These are phyloP conservation scores for Colletotrichum spaethianum DNA, from an alignment of 2,329 filamentous ascomycete species.

Conservation along the genomic window DNA sequence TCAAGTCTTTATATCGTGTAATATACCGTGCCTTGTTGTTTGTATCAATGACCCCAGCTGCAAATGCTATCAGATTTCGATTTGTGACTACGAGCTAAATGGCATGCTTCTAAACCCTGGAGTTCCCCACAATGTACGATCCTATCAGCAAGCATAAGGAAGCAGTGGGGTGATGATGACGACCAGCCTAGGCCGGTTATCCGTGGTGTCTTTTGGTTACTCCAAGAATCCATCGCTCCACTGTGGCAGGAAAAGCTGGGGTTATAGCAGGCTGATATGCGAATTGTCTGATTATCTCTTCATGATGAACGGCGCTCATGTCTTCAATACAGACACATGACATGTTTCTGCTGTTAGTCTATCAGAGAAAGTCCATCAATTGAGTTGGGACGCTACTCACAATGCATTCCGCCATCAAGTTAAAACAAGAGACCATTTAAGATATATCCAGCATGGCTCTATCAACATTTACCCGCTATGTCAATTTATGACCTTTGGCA, in stretches of 20 bases:
- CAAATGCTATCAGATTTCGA: too few species aligned
- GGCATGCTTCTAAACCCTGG: background rate
- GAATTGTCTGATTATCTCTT: conserved; percentile 7
- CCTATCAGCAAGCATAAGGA: background rate
- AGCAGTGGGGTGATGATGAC: conserved; percentile 33
- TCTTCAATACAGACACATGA: too few species aligned
- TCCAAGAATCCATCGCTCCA: background rate
- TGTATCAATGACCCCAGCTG: too few species aligned
- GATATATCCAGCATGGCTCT: too few species aligned
- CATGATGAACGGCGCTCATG: background rate
- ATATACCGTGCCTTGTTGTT: too few species aligned
- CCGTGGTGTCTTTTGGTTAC: conserved; percentile 1
- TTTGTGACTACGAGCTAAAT: background rate
- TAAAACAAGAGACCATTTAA: too few species aligned
- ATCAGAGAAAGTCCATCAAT: background rate
- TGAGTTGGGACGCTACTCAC: background rate
- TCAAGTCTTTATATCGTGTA: background rate
- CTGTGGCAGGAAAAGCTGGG: background rate
- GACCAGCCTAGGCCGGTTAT: conserved; percentile 15
- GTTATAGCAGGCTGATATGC: background rate
- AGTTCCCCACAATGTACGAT: conserved; percentile 4
- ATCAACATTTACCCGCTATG: too few species aligned
- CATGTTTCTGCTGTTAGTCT: background rate
- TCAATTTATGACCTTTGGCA: too few species aligned
- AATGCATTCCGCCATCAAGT: too few species aligned